These are phyloP conservation scores for Thalia dealbata DNA, from an alignment of 176 grass and related monocot species.

Conservation along the genomic window DNA sequence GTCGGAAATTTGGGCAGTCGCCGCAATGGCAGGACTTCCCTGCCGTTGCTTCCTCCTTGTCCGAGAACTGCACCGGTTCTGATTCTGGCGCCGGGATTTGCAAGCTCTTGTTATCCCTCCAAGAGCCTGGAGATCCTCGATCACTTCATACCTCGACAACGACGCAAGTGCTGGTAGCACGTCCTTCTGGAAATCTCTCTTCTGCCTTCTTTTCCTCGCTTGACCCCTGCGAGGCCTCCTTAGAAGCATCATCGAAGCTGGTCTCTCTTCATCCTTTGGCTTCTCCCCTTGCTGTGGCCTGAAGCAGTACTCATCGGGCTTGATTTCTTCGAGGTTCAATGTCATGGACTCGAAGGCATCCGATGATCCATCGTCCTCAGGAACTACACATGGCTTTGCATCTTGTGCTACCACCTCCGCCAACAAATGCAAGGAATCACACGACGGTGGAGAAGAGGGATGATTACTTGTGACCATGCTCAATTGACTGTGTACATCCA, in stretches of 20 bases:
- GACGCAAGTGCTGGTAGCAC: constrained; percentile 60
- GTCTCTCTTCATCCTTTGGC: constrained; percentile 34
- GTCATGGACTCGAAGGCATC: constrained; percentile 79
- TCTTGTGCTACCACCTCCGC: constrained; percentile 39
- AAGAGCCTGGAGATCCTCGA: constrained; percentile 67
- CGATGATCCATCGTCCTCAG: constrained; percentile 27
- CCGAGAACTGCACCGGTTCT: constrained; percentile 2
- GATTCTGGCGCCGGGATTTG: constrained; percentile 22
- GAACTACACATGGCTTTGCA: constrained; percentile 17
- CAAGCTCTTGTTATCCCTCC: constrained; percentile 52
- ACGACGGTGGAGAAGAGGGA: background rate
- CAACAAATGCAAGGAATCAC: constrained; percentile 51
- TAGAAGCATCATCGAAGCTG: constrained; percentile 36
- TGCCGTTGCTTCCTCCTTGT: constrained; percentile 33
- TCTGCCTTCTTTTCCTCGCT: constrained; percentile 56
- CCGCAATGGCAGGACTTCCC: constrained; percentile 19
- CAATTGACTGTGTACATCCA: constrained; percentile 22
- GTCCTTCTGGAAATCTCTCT: constrained; percentile 80
- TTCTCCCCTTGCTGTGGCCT: constrained; percentile 20
- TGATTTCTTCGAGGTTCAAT: constrained; percentile 69
- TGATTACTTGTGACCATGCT: background rate
- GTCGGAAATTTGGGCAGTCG: constrained; percentile 18
- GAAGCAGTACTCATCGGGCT: constrained; percentile 44
- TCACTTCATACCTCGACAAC: constrained; percentile 64
- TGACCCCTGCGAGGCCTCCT: constrained; percentile 56